phyloP scores from a whole-genome alignment of 116 monocot genomes.

The Phalaenopsis hybrid region DNA sequence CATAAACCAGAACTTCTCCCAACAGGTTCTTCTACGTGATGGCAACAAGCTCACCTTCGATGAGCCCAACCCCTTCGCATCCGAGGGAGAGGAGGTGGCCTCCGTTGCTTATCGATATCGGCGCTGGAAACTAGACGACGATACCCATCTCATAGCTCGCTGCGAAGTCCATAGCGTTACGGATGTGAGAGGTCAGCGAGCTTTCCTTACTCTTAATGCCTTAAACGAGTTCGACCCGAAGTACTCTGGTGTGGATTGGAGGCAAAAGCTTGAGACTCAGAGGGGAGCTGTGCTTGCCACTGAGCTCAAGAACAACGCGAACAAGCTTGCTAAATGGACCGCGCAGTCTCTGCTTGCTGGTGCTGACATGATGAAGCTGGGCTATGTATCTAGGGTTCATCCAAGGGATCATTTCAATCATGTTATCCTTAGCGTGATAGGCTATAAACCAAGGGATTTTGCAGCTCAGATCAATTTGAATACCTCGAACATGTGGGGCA shows the following conservation, averaged over 20 bases:
- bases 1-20: slow-evolving; percentile 96
- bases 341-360: slow-evolving; percentile 81
- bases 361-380: slow-evolving; percentile 94
- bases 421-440: slow-evolving; percentile 71
- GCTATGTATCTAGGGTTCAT: slow-evolving; percentile 83
- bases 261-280: slow-evolving; percentile 96
- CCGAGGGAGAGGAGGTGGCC: slow-evolving; percentile 74
- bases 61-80: slow-evolving; percentile 86
- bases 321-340: slow-evolving; percentile 96
- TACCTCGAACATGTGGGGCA: slow-evolving; percentile 93
- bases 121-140: slow-evolving; percentile 90
- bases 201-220: slow-evolving; percentile 82
- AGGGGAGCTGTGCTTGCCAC: slow-evolving; percentile 92
- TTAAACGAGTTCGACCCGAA: slow-evolving; percentile 96
- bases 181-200: slow-evolving; percentile 61
- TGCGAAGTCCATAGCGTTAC: slow-evolving; percentile 81
- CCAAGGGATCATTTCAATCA: slow-evolving; percentile 87
- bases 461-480: slow-evolving; percentile 94
- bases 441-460: slow-evolving; percentile 93
- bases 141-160: slow-evolving; percentile 69
- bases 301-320: slow-evolving; percentile 95
- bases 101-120: slow-evolving; percentile 84
- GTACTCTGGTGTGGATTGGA: slow-evolving; percentile 88
- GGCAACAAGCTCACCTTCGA: slow-evolving; percentile 86
- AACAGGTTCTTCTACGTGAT: slow-evolving; percentile 81